Evolutionary conservation across 2,329 filamentous ascomycete species (phyloP).

Genomic region (Sporothrix globosa): DNA sequence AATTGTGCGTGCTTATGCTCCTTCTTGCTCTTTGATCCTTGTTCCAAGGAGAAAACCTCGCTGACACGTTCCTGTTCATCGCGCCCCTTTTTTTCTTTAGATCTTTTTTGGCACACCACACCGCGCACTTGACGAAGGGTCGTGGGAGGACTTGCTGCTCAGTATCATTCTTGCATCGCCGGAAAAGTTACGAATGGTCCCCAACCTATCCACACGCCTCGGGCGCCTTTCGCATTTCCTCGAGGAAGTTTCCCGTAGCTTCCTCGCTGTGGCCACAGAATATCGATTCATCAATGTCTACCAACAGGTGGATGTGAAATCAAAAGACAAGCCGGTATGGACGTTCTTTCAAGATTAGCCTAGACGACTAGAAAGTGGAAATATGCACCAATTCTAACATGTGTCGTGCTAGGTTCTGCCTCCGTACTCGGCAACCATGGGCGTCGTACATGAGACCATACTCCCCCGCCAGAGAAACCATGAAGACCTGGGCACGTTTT

Average conservation of each 20-base stretch:
- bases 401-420: not conserved
- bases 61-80: constrained; percentile 4
- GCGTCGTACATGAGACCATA: constrained; percentile 5
- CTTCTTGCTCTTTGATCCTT: not conserved
- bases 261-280: not conserved
- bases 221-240: constrained; percentile 2
- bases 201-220: constrained; percentile 4
- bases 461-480: not conserved
- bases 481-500: constrained; percentile 15
- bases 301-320: not conserved
- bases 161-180: constrained; percentile 19
- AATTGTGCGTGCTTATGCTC: not conserved
- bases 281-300: constrained; percentile 1
- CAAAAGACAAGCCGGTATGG: constrained; percentile 10
- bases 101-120: constrained; percentile 25
- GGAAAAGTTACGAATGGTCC: constrained; percentile 11
- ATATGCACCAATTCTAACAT: not conserved
- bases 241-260: constrained; percentile 1
- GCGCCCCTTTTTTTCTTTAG: not conserved
- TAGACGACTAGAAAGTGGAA: not conserved
- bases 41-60: not conserved
- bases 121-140: constrained; percentile 15
- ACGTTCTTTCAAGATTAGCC: not conserved
- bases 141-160: constrained; percentile 21
- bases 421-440: constrained; percentile 23